phyloP scores from a whole-genome alignment of 306 rosid species.

The Lathyrus oleraceus region DNA sequence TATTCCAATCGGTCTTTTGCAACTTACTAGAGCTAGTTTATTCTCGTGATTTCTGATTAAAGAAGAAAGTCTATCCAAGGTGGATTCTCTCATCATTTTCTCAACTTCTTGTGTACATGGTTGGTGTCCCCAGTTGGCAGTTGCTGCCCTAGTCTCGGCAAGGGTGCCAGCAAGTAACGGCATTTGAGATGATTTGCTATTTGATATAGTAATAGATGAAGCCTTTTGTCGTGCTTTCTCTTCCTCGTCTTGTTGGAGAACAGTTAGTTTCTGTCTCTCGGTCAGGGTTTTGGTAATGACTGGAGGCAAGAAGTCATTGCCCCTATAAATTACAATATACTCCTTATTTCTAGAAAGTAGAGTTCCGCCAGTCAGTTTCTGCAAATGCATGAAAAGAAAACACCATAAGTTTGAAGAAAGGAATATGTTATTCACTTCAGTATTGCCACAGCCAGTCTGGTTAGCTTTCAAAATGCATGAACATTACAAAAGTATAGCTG shows the following conservation, averaged over 20 bases:
- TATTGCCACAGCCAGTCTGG: neutral
- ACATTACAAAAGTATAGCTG: constrained; percentile 6
- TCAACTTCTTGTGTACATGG: constrained; percentile 56
- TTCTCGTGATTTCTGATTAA: constrained; percentile 59
- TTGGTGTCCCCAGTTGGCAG: constrained; percentile 77
- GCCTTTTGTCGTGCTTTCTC: constrained; percentile 68
- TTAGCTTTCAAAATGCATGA: constrained; percentile 18
- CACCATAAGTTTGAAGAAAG: constrained; percentile 33
- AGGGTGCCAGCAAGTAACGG: constrained; percentile 84
- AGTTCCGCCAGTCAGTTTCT: constrained; percentile 90
- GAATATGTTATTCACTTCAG: constrained; percentile 20
- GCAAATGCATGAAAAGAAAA: constrained; percentile 46
- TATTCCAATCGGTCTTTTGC: constrained; percentile 32
- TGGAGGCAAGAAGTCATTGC: constrained; percentile 89
- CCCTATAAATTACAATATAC: constrained; percentile 78
- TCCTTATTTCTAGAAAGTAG: constrained; percentile 95
- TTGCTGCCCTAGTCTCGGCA: constrained; percentile 86
- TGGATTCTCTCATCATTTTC: constrained; percentile 69
- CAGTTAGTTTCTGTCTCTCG: constrained; percentile 63
- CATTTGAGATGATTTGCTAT: constrained; percentile 42
- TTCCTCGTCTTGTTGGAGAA: constrained; percentile 72
- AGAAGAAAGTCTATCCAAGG: constrained; percentile 55
- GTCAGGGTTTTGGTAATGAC: constrained; percentile 55
- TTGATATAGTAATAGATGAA: constrained; percentile 41
- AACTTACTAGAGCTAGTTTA: constrained; percentile 70